phyloP scores from a whole-genome alignment of 306 rosid species.

The Canavalia gladiata region DNA sequence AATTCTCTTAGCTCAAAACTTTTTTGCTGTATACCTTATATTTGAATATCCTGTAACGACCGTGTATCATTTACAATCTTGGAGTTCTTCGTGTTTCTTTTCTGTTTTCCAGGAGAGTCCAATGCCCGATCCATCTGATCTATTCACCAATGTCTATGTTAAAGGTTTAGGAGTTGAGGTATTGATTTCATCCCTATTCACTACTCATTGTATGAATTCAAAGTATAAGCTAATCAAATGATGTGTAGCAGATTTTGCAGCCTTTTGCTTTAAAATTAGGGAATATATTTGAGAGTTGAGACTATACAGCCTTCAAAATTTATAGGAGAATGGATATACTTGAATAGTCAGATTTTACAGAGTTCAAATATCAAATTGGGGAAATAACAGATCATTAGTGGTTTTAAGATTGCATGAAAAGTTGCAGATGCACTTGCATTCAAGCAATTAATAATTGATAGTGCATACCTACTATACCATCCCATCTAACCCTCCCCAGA shows the following conservation, averaged over 20 bases:
- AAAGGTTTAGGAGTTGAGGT: constrained; percentile 86
- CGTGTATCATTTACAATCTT: constrained; percentile 28
- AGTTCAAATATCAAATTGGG: constrained; percentile 10
- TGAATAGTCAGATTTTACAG: constrained; percentile 5
- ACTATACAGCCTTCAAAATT: not conserved
- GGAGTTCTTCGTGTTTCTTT: constrained; percentile 31
- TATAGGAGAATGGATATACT: constrained; percentile 19
- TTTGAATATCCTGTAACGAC: constrained; percentile 9
- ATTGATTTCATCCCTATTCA: constrained; percentile 35
- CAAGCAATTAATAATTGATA: not conserved
- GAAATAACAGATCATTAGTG: not conserved
- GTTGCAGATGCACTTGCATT: not conserved
- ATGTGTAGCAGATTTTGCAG: not conserved
- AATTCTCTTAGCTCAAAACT: not conserved
- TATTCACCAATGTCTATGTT: constrained; percentile 70
- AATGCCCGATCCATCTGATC: constrained; percentile 81
- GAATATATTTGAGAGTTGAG: constrained; percentile 8
- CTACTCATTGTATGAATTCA: not conserved
- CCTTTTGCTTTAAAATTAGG: constrained; percentile 25
- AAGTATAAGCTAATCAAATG: not conserved
- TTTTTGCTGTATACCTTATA: not conserved
- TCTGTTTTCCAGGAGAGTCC: constrained; percentile 78
- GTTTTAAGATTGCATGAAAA: constrained; percentile 30
- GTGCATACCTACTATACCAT: not conserved
- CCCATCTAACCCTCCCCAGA: not conserved